These are phyloP conservation scores for Monsonia emarginata DNA, from an alignment of 441 rosid genomes.

Conservation along the genomic window DNA sequence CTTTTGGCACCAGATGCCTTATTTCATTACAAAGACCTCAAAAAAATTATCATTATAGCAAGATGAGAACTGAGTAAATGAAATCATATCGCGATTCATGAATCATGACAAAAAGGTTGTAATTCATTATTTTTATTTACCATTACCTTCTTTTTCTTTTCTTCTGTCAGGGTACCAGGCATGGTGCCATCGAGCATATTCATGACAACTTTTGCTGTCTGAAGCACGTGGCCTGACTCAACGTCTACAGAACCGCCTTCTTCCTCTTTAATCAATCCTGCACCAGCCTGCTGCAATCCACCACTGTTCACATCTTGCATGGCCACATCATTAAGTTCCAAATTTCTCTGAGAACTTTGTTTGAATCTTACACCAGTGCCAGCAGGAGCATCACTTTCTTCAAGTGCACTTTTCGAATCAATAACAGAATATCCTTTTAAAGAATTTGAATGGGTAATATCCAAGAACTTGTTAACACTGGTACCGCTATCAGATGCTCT, in stretches of 20 bases:
- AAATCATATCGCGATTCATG: background rate
- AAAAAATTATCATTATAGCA: too few relatives aligned
- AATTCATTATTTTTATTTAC: conserved; percentile 9
- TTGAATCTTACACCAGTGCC: conserved; percentile 22
- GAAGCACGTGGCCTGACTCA: conserved; percentile 59
- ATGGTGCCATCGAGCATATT: conserved; percentile 73
- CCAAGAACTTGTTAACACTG: conserved; percentile 33
- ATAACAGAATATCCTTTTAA: conserved; percentile 36
- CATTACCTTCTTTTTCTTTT: conserved; percentile 67
- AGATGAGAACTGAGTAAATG: too few relatives aligned
- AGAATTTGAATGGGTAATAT: conserved; percentile 29
- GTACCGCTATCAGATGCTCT: conserved; percentile 29
- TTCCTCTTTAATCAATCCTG: conserved; percentile 38
- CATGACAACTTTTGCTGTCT: conserved; percentile 68
- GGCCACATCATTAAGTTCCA: conserved; percentile 24
- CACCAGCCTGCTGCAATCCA: conserved; percentile 25
- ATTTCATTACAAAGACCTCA: background rate
- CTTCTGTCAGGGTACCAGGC: conserved; percentile 65
- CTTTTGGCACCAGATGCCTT: background rate
- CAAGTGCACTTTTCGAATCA: conserved; percentile 25
- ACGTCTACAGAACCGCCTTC: conserved; percentile 29
- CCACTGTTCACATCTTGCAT: conserved; percentile 24
- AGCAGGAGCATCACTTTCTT: conserved; percentile 26
- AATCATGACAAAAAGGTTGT: background rate
- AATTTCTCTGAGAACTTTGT: conserved; percentile 25